A percentile compares a stretch with the other conserved stretches of the same genome.
These are phyloP conservation scores for Rubia balearica DNA, from an alignment of 305 asterid species.

Conservation along the genomic window DNA sequence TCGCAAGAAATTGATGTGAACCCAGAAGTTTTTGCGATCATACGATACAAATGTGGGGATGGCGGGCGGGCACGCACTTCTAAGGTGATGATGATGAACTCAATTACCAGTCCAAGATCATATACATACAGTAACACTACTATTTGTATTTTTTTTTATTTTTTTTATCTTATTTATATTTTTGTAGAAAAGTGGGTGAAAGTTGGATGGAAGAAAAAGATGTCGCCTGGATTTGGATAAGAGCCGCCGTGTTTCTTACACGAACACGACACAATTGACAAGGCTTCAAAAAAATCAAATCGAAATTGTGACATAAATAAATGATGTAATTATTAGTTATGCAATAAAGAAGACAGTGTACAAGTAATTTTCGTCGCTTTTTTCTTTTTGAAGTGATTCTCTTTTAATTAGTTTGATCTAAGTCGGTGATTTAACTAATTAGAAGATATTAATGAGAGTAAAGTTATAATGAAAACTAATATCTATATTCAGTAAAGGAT, in stretches of 20 bases:
- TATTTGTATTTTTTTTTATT: too few relatives aligned
- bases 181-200: not conserved
- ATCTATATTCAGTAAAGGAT: too few relatives aligned
- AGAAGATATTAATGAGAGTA: too few relatives aligned
- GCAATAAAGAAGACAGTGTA: too few relatives aligned
- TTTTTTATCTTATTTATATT: not conserved
- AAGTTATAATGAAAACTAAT: too few relatives aligned
- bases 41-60: not conserved
- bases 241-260: not conserved
- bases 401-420: too few relatives aligned
- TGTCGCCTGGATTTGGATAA: slow-evolving; percentile 9
- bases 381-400: too few relatives aligned
- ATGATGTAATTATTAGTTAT: too few relatives aligned
- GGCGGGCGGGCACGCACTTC: slow-evolving; percentile 33
- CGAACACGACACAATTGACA: not conserved
- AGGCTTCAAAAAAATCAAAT: not conserved
- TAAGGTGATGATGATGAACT: slow-evolving; percentile 21
- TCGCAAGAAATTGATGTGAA: not conserved
- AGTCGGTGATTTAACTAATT: too few relatives aligned
- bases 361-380: too few relatives aligned
- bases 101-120: slow-evolving; percentile 5
- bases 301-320: not conserved
- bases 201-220: not conserved
- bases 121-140: not conserved
- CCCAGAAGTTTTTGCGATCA: not conserved